A percentile compares a stretch with the other conserved stretches of the same genome.
These are phyloP conservation scores for Diaporthe vaccinii DNA, from an alignment of 2,329 filamentous ascomycete species.

Conservation along the genomic window DNA sequence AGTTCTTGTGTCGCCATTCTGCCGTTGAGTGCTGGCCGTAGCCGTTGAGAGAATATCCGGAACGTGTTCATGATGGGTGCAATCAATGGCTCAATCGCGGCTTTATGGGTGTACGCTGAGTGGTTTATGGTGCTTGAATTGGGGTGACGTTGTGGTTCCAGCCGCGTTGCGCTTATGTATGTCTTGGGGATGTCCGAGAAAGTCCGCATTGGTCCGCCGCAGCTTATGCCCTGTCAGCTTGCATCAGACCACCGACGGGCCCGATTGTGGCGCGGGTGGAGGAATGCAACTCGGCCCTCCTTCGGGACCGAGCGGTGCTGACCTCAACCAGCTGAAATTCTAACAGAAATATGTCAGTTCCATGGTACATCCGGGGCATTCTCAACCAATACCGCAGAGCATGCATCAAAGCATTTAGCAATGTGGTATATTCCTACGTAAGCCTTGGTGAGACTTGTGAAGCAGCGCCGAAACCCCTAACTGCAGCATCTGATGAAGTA, in stretches of 20 bases:
- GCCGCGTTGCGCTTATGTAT: conserved; percentile 31
- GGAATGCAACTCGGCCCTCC: not conserved
- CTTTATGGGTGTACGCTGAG: conserved; percentile 6
- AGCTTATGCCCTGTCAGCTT: not conserved
- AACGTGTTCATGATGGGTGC: conserved; percentile 28
- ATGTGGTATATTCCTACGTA: no score
- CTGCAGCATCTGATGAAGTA: no score
- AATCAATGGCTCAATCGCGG: not conserved
- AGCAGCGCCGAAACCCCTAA: no score
- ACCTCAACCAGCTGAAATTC: not conserved
- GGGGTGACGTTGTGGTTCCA: not conserved
- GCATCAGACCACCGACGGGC: conserved; percentile 1
- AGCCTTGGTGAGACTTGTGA: no score
- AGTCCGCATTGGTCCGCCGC: conserved; percentile 39
- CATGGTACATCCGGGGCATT: no score
- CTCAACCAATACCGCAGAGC: no score
- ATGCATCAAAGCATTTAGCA: no score
- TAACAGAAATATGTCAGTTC: not conserved
- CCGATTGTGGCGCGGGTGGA: not conserved
- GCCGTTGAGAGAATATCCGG: conserved; percentile 36
- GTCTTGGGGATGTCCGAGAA: conserved; percentile 40
- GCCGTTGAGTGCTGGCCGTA: conserved; percentile 29
- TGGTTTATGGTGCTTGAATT: not conserved
- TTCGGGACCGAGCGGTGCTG: conserved; percentile 36
- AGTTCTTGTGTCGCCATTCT: conserved; percentile 37